Percentiles rank a stretch among this genome's conserved stretches.
Evolutionary conservation across 306 rosid species (phyloP).

Genomic region (Cicer bijugum): DNA sequence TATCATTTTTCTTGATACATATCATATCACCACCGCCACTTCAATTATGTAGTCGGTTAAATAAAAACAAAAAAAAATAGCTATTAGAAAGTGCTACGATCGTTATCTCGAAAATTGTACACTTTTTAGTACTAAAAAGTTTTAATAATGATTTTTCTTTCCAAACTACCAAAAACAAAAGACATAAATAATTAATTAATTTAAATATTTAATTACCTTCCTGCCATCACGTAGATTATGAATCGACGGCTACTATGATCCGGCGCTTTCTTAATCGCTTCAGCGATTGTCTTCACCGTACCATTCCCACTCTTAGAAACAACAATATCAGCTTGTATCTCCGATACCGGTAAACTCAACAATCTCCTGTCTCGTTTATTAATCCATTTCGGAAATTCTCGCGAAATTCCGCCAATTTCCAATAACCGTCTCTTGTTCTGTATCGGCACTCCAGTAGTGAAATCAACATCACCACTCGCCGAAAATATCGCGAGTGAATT

Average conservation of each 20-base stretch:
- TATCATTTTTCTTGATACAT: background rate
- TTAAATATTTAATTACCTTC: conserved; percentile 61
- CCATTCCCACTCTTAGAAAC: conserved; percentile 74
- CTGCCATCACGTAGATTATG: conserved; percentile 79
- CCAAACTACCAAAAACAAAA: background rate
- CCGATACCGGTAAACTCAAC: conserved; percentile 59
- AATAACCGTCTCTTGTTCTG: conserved; percentile 66
- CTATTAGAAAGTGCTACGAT: conserved; percentile 22
- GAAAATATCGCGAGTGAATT: conserved; percentile 79
- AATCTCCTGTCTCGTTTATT: conserved; percentile 64
- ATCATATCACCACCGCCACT: conserved; percentile 41
- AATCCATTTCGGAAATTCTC: conserved; percentile 76
- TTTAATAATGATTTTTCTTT: background rate
- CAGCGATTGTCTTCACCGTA: conserved; percentile 59
- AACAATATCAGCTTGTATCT: conserved; percentile 71
- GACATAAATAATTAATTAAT: background rate
- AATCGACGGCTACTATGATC: conserved; percentile 58
- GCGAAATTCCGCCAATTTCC: conserved; percentile 49
- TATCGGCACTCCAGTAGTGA: conserved; percentile 76
- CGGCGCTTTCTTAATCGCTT: conserved; percentile 83
- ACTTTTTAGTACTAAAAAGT: background rate
- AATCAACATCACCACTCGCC: conserved; percentile 49
- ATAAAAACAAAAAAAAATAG: conserved; percentile 23
- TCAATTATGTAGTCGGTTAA: conserved; percentile 38
- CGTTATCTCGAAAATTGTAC: conserved; percentile 39